Conservation (phyloP, 2,329 filamentous ascomycete genomes). For the Ilyonectria mors-panacis region DNA sequence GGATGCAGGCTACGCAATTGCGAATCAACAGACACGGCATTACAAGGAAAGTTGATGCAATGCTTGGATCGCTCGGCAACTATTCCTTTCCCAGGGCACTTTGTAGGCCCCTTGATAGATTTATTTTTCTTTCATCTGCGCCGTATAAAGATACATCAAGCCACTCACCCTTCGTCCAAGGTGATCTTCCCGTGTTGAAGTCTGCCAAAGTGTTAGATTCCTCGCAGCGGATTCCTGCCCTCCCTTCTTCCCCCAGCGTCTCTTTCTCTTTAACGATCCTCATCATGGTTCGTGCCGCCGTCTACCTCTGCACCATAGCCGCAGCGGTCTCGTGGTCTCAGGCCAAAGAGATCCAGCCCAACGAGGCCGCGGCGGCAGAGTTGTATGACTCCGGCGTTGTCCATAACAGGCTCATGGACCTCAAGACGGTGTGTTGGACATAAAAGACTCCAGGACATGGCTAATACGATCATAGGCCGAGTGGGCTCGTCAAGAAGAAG, state of each 20-base stretch:
- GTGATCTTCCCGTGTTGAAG: background rate
- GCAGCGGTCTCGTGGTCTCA: constrained; percentile 17
- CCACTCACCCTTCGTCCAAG: background rate
- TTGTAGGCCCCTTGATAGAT: too few species aligned
- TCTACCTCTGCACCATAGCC: constrained; percentile 34
- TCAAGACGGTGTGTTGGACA: constrained; percentile 21
- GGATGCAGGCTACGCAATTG: background rate
- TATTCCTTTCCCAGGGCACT: too few species aligned
- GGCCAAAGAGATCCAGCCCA: constrained; percentile 40
- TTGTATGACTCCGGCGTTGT: constrained; percentile 41
- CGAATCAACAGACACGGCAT: constrained; percentile 7
- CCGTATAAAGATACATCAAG: too few species aligned
- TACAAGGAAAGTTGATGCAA: background rate
- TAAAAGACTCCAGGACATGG: rapidly evolving
- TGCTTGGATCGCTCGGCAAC: background rate
- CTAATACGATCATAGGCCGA: constrained; percentile 42
- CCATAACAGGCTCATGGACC: constrained; percentile 40
- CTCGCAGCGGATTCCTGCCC: background rate
- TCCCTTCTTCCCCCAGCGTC: background rate
- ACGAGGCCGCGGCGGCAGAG: constrained; percentile 28
- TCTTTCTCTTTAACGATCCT: background rate
- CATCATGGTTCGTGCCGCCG: constrained; percentile 41
- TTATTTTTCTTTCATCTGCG: too few species aligned
- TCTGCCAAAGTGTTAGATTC: background rate
- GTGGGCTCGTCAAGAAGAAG: constrained; percentile 52